Percentiles rank a stretch among this genome's conserved stretches.
These are phyloP conservation scores for Raphanus sativus DNA, from an alignment of 345 rosid genomes.

Conservation along the genomic window DNA sequence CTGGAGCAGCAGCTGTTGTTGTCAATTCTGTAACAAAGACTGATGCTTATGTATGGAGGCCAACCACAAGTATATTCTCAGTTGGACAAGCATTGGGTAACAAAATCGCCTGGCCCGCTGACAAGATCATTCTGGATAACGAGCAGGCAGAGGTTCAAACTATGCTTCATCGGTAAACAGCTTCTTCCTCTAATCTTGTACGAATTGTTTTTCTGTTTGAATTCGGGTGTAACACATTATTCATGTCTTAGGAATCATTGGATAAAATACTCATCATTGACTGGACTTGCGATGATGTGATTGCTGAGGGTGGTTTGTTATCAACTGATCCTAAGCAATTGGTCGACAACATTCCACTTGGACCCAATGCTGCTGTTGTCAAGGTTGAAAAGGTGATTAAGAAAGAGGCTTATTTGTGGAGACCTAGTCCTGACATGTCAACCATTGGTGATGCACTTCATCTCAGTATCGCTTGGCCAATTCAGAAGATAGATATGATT, in stretches of 20 bases:
- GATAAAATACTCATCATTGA: background rate
- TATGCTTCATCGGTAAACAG: background rate
- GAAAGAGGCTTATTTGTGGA: background rate
- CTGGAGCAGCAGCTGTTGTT: background rate
- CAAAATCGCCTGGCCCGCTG: background rate
- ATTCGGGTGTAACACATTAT: background rate
- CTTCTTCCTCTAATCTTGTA: background rate
- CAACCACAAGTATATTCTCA: background rate
- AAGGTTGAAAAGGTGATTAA: background rate
- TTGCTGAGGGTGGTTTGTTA: background rate
- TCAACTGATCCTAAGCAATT: no score
- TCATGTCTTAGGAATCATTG: background rate
- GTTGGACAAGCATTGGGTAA: background rate
- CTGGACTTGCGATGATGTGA: background rate
- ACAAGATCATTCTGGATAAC: background rate
- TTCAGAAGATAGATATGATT: background rate
- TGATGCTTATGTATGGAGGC: background rate
- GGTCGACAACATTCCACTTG: no score
- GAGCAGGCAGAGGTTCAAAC: background rate
- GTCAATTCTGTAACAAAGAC: background rate
- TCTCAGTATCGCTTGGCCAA: background rate
- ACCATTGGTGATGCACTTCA: background rate
- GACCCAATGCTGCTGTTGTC: background rate
- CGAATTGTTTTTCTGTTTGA: background rate
- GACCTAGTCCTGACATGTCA: background rate